Evolutionary conservation across 2,329 filamentous ascomycete species (phyloP).

Genomic region (Rhexocercosporidium sp.): DNA sequence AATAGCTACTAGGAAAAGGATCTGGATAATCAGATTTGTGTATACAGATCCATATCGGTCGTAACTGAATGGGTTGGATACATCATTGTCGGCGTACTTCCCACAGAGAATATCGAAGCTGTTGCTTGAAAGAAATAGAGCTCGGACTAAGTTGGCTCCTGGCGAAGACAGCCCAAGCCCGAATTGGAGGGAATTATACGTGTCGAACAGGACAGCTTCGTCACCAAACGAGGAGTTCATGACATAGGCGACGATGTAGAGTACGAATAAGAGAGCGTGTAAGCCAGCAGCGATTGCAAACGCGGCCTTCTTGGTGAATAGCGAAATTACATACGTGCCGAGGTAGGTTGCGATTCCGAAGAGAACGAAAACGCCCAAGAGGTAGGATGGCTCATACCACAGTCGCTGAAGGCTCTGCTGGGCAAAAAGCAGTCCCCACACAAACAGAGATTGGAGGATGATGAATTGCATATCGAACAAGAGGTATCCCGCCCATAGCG

Average conservation of each 20-base stretch:
- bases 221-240: slow-evolving; percentile 62
- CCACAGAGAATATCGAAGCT: slow-evolving; percentile 36
- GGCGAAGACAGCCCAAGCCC: slow-evolving; percentile 62
- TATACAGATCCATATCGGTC: slow-evolving; percentile 37
- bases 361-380: slow-evolving; percentile 35
- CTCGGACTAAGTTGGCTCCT: slow-evolving; percentile 60
- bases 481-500: slow-evolving; percentile 37
- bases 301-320: slow-evolving; percentile 36
- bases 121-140: slow-evolving; percentile 55
- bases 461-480: slow-evolving; percentile 39
- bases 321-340: slow-evolving; percentile 35
- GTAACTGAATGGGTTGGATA: slow-evolving; percentile 29
- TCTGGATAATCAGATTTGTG: slow-evolving; percentile 36
- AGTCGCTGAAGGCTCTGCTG: slow-evolving; percentile 24
- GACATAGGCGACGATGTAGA: slow-evolving; percentile 56
- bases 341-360: slow-evolving; percentile 39
- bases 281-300: slow-evolving; percentile 37
- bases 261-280: slow-evolving; percentile 47
- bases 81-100: slow-evolving; percentile 33
- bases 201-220: slow-evolving; percentile 54
- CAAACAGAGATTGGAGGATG: slow-evolving; percentile 32
- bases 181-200: slow-evolving; percentile 60
- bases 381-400: slow-evolving; percentile 32
- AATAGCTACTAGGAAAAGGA: slow-evolving; percentile 30
- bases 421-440: slow-evolving; percentile 32